Evolutionary conservation across 768 basidiomycete genomes (phyloP), one percentile per base, ranked within the genome.

Genomic region (Lyophyllum atratum): DNA sequence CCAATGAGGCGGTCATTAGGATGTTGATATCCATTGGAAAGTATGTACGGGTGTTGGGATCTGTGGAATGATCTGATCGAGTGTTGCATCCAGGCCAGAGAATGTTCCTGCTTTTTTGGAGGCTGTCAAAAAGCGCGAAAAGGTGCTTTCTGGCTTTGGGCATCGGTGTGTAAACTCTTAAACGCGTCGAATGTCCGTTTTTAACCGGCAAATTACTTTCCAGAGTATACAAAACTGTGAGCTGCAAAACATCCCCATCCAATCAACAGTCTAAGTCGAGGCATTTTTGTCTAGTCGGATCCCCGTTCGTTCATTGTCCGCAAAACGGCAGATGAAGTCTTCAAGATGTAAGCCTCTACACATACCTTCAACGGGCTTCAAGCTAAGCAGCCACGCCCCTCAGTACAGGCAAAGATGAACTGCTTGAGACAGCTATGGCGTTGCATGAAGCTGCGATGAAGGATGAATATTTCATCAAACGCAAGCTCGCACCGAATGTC

Each of bases 1-100:
- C 93, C 3, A 94, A 94, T 63, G 93, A 96, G 70, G 93, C 94
- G 5, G 94, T 96, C 59, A 93, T 96, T 66, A 86, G 95, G 14
- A 96, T 96, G 95, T 77, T 96, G 40, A 81, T 93, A 42, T 86
- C 90, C 1, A 94, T 96, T 59, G 93, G 92, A 64, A 85, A 84
- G 84, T 90, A 64, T 65, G 85, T 69, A 21, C 6, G 31, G n/a
- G 25, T 6, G 19, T 31, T 34, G 4, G 22, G 15, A 21, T 28
- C 17, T 19, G 3, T 33, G 34, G 25, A 31, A 14, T 21, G 24
- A 44, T 43, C 22, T 6, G 46, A 44, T 44, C 34, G 11, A 37
- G 17, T 31, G 49, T n/a, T 29, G 33, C 19, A 28, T 37, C 49
- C 6, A 59, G 89, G 57, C 91, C 92, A 10, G 84, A 86, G 66